Percentiles rank a stretch among this genome's conserved stretches.
Conservation (phyloP, 371 early-diverging fungal genomes). For the Mortierella sp. region DNA sequence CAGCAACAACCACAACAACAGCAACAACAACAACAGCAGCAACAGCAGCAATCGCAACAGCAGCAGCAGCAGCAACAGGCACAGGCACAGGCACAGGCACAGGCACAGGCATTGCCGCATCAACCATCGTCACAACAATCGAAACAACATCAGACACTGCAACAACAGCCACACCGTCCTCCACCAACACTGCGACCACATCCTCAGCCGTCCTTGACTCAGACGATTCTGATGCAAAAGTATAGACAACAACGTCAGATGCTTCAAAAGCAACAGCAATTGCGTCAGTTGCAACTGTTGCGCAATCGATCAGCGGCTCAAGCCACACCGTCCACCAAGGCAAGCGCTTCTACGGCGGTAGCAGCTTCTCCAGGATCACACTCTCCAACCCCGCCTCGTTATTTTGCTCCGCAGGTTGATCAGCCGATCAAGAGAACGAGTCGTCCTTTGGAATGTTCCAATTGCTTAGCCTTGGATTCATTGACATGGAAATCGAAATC, state of each 20-base stretch:
- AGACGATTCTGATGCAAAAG: constrained; percentile 32
- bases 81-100: too few species aligned
- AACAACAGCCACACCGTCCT: background rate
- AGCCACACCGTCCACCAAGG: constrained; percentile 20
- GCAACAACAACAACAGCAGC: constrained; percentile 1
- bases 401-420: constrained; percentile 47
- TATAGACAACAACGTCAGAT: constrained; percentile 40
- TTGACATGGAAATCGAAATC: constrained; percentile 27
- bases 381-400: constrained; percentile 46
- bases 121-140: background rate
- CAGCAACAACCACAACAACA: background rate
- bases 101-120: background rate
- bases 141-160: background rate
- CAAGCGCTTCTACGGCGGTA: constrained; percentile 1
- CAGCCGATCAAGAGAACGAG: constrained; percentile 40
- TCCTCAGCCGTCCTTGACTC: constrained; percentile 3
- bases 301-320: constrained; percentile 18
- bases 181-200: background rate
- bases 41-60: background rate
- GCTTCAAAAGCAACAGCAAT: constrained; percentile 44
- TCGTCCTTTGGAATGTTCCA: constrained; percentile 43
- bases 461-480: constrained; percentile 46
- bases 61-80: background rate
- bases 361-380: constrained; percentile 29
- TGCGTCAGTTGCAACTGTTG: constrained; percentile 38